These are phyloP conservation scores for Neurospora sp. DNA, from an alignment of 495 filamentous ascomycete species.

Conservation along the genomic window DNA sequence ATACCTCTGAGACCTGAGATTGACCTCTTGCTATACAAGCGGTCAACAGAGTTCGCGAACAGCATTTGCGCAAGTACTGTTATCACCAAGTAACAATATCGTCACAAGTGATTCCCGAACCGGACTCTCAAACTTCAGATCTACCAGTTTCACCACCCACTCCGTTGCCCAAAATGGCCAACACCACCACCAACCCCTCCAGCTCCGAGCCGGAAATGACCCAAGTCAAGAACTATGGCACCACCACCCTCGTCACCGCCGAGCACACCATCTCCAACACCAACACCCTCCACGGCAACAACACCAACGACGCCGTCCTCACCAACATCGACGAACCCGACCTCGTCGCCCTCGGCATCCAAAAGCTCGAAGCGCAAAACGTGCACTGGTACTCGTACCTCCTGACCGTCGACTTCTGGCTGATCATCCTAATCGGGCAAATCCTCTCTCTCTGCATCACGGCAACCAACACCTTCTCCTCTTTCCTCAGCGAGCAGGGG, in stretches of 20 bases:
- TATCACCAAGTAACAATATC: background rate
- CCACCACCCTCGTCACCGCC: constrained; percentile 3
- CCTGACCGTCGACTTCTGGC: constrained; percentile 76
- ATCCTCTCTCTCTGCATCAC: constrained; percentile 81
- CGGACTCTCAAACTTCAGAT: background rate
- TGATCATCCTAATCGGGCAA: constrained; percentile 75
- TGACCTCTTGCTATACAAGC: constrained; percentile 3
- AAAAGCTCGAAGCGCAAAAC: constrained; percentile 38
- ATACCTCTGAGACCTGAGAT: background rate
- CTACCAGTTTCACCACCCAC: constrained; percentile 8
- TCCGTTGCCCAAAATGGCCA: constrained; percentile 8
- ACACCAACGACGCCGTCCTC: background rate
- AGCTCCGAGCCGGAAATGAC: constrained; percentile 6
- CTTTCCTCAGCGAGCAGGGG: constrained; percentile 53
- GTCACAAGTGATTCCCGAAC: background rate
- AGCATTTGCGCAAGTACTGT: background rate
- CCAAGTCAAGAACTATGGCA: constrained; percentile 7
- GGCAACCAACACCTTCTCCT: constrained; percentile 76
- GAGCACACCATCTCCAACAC: constrained; percentile 11
- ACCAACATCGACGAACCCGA: constrained; percentile 1
- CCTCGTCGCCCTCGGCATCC: constrained; percentile 27
- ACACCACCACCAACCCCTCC: background rate
- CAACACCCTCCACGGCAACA: background rate
- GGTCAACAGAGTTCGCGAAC: background rate
- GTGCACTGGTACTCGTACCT: constrained; percentile 70